Evolutionary conservation across 345 rosid species (phyloP), one percentile per base, ranked within the genome.

Genomic region (Hibiscus trionum): DNA sequence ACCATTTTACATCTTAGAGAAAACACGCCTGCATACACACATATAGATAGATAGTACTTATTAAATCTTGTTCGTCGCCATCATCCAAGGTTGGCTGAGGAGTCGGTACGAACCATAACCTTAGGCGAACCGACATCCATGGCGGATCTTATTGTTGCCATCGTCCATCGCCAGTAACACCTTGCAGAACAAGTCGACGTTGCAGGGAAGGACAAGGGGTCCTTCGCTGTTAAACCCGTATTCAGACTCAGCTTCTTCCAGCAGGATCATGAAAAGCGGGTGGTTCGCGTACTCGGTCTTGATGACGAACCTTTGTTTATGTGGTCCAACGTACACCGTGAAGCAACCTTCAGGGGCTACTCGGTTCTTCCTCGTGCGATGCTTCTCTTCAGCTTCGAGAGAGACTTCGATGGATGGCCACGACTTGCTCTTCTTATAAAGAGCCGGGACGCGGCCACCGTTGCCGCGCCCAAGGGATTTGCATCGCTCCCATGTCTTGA

Each of bases 181-280:
- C 72, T 78, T 74, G 72, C 65, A 77, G 66, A 90, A 88, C 50
- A 77, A 35, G 19, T 81, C 84, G 1, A 90, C 88, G 50, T 83
- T 83, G 74, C 96, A 90, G 0, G 96, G 96, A 35, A 90, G 90
- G 68, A 78, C 73, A 35, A 90, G 74, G 5, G 96, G 96, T 1
- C 92, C 92, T 19, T 82, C 84, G 64, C 84, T 78, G 65, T 72
- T 65, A 71, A 75, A 86, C 11, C 96, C 96, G 56, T 81, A 88
- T 75, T 86, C 96, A 10, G 84, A 75, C 79, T 86, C 96, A 0
- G 92, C 96, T 58, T 90, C 92, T 60, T 90, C 90, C 2, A 90
- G 81, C 69, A 90, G 77, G 39, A 75, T 52, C 81, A 69, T 79
- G 81, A 90, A 90, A 26, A 84, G 72, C 4, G 89, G 88, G 75